A percentile compares a stretch with the other conserved stretches of the same genome.
Conservation (phyloP, 805 yeast species). For the Saccharomycopsis amapae region DNA sequence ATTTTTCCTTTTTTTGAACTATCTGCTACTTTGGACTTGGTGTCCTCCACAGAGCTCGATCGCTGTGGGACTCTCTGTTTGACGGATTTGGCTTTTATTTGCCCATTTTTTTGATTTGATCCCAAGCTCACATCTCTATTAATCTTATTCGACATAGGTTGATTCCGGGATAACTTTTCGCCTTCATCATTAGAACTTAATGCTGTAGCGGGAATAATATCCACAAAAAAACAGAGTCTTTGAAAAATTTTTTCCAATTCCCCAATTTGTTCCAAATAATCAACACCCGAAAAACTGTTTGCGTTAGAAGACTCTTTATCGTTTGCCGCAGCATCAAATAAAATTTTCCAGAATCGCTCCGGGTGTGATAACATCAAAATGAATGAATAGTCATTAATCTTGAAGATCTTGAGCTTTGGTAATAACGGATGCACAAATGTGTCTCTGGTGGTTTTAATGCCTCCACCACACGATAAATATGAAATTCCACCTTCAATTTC, state of each 20-base stretch:
- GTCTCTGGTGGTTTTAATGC: constrained; percentile 13
- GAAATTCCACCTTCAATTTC: constrained; percentile 17
- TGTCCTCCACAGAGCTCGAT: too few species aligned
- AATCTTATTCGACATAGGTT: too few species aligned
- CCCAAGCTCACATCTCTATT: too few species aligned
- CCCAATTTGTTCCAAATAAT: neutral
- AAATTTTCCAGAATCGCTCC: constrained; percentile 17
- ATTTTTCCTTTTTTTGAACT: neutral
- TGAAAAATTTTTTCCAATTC: constrained; percentile 8
- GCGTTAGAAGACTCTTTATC: neutral
- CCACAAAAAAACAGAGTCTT: constrained; percentile 8
- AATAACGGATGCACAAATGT: constrained; percentile 18
- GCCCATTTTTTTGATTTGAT: neutral
- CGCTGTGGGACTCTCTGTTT: neutral
- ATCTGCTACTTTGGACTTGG: too few species aligned
- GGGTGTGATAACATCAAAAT: constrained; percentile 17
- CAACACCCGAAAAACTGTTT: neutral
- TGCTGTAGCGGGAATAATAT: constrained; percentile 5
- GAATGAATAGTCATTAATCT: constrained; percentile 6
- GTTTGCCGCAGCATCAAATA: neutral
- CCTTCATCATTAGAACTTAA: neutral
- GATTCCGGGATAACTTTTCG: neutral
- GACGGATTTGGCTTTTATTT: neutral
- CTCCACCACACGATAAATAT: constrained; percentile 16
- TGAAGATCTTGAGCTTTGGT: constrained; percentile 13